phyloP scores from a whole-genome alignment of 116 monocot species.

The Dioscorea cayenensis region DNA sequence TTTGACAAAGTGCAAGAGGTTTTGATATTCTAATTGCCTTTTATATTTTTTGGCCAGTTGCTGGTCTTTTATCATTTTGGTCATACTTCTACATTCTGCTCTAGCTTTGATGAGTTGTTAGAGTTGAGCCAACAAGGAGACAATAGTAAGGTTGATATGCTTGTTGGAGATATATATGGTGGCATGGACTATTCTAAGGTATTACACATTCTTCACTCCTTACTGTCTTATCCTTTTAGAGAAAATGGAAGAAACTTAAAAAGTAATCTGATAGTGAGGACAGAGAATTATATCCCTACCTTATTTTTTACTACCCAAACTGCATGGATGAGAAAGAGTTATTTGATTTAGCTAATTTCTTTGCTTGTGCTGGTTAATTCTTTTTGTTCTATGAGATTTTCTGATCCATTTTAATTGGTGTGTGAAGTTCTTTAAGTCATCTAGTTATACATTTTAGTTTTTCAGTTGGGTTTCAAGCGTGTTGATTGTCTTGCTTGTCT shows the following conservation, averaged over 20 bases:
- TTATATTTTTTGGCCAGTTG: neutral
- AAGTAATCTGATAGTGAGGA: too few species aligned
- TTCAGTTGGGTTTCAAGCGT: neutral
- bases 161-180: conserved; percentile 99
- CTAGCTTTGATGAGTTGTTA: conserved; percentile 93
- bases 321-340: neutral
- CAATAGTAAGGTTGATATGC: conserved; percentile 91
- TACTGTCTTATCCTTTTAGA: neutral
- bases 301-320: neutral
- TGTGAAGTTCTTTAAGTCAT: too few species aligned
- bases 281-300: too few species aligned
- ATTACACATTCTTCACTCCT: neutral
- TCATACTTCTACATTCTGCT: conserved; percentile 11
- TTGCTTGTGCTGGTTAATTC: too few species aligned
- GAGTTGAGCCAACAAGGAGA: conserved; percentile 95
- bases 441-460: neutral
- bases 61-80: neutral
- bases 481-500: neutral
- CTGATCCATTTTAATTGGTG: too few species aligned
- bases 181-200: conserved; percentile 97
- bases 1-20: conserved; percentile 98
- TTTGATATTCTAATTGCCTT: conserved; percentile 1
- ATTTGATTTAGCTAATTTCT: neutral
- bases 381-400: too few species aligned
- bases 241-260: too few species aligned